Evolutionary conservation across 202 grass and related monocot genomes (phyloP).

Genomic region (Carex arenaria): DNA sequence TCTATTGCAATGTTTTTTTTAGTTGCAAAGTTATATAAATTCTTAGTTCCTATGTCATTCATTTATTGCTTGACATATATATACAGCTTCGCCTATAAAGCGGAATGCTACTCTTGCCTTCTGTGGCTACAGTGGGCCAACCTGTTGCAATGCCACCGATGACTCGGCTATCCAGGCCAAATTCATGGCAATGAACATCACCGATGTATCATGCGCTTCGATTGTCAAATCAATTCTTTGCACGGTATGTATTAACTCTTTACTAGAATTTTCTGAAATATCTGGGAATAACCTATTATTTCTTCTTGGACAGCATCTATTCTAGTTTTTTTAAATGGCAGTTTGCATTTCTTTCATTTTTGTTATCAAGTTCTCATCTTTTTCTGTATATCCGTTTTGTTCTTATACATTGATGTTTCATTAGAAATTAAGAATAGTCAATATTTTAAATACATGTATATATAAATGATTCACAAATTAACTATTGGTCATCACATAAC

Average conservation of each 20-base stretch:
- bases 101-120: conserved; percentile 55
- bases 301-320: neutral
- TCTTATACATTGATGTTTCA: neutral
- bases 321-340: neutral
- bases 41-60: neutral
- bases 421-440: too few species aligned
- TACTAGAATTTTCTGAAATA: neutral
- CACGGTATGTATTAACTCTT: conserved; percentile 31
- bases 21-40: neutral
- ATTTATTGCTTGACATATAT: neutral
- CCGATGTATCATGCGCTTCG: conserved; percentile 52
- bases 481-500: neutral
- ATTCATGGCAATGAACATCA: conserved; percentile 75
- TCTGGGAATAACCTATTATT: conserved; percentile 25
- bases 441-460: neutral
- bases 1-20: neutral
- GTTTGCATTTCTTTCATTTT: neutral
- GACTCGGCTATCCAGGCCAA: conserved; percentile 39
- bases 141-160: conserved; percentile 79
- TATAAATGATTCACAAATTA: neutral
- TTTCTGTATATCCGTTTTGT: neutral
- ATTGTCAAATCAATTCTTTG: conserved; percentile 67
- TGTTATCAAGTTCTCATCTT: neutral
- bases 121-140: conserved; percentile 66
- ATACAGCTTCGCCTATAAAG: conserved; percentile 46